A percentile compares a stretch with the other conserved stretches of the same genome.
phyloP scores from a whole-genome alignment of 495 filamentous ascomycete genomes.

The Aspergillus panamensis region DNA sequence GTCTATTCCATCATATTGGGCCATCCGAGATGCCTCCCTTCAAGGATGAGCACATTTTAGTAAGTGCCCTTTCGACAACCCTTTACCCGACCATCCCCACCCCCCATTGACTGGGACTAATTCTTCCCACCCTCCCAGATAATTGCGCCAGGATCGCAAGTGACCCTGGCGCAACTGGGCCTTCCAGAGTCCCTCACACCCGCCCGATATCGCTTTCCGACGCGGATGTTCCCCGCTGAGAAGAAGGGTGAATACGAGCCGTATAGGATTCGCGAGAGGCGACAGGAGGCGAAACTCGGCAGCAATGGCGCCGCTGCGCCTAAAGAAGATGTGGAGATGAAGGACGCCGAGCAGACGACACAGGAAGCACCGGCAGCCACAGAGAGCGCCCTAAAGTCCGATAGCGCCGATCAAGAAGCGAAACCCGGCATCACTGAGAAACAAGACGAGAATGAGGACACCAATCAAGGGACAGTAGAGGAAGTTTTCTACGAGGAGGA shows the following conservation, averaged over 20 bases:
- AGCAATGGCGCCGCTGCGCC: constrained; percentile 33
- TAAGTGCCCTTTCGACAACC: constrained; percentile 32
- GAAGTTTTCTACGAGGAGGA: constrained; percentile 79
- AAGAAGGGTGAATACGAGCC: constrained; percentile 79
- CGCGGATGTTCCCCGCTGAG: constrained; percentile 88
- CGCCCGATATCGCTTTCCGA: constrained; percentile 72
- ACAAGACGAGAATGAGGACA: constrained; percentile 17
- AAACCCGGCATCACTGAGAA: constrained; percentile 17
- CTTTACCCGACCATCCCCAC: not conserved
- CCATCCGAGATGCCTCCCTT: constrained; percentile 60
- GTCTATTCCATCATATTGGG: constrained; percentile 9
- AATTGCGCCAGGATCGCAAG: constrained; percentile 91
- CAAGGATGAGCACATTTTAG: constrained; percentile 73
- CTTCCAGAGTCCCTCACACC: constrained; percentile 89
- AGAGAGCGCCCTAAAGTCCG: constrained; percentile 22
- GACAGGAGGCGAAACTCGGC: constrained; percentile 48
- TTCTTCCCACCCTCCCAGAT: constrained; percentile 48
- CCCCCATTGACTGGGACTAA: constrained; percentile 10
- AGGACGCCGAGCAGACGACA: constrained; percentile 28
- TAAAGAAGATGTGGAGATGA: constrained; percentile 52
- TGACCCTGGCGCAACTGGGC: constrained; percentile 89
- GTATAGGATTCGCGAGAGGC: constrained; percentile 69
- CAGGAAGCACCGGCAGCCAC: constrained; percentile 45
- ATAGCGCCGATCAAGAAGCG: constrained; percentile 23
- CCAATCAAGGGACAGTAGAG: constrained; percentile 28